Conservation (phyloP, 148 eudicot species). For the Chenopodium suecicum region DNA sequence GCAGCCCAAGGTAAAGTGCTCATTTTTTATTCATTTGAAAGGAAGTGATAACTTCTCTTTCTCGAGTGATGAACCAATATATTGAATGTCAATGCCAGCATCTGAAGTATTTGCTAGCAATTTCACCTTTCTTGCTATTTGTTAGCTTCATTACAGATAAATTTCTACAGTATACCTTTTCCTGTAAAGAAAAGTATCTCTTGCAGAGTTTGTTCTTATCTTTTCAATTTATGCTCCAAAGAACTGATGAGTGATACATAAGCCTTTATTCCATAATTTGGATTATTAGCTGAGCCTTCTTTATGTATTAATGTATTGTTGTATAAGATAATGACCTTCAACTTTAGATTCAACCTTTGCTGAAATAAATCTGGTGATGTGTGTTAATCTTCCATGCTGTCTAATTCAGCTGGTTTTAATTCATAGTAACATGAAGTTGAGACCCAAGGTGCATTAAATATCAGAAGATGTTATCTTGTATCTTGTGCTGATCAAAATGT, state of each 20-base stretch:
- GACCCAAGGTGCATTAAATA: too few species aligned
- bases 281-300: too few species aligned
- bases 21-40: background rate
- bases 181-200: background rate
- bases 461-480: background rate
- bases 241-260: too few species aligned
- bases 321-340: too few species aligned
- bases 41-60: background rate
- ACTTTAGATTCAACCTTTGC: too few species aligned
- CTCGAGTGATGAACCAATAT: background rate
- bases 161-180: background rate
- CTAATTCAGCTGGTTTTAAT: too few species aligned
- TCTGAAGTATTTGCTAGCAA: background rate
- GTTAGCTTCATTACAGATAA: background rate
- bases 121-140: background rate
- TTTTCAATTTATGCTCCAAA: background rate
- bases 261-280: too few species aligned
- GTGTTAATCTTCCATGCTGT: too few species aligned
- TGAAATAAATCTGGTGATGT: too few species aligned
- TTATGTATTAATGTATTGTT: too few species aligned
- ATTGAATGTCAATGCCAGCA: background rate
- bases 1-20: slow-evolving; percentile 70
- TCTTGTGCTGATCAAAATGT: background rate
- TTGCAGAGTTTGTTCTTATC: background rate
- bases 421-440: too few species aligned